Evolutionary conservation across 768 basidiomycete genomes (phyloP), one percentile per base, ranked within the genome.

Genomic region (Mycena albidolilacea): DNA sequence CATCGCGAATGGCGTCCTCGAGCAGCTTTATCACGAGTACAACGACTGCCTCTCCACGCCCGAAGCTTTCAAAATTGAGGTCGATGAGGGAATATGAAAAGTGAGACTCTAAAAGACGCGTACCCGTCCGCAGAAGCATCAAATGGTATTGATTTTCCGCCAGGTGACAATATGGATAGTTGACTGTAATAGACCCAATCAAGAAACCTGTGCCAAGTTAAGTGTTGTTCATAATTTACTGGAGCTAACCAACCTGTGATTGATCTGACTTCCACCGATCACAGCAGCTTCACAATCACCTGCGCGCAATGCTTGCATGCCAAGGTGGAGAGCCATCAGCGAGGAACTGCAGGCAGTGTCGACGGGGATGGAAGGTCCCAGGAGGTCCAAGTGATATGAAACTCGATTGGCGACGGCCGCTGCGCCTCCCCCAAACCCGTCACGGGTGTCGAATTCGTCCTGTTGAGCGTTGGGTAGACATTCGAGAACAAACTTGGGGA

Each of bases 341-440:
- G 81, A 83, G 21, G 87, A 88, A 44, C 86, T 88, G 74, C 89
- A 89, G 0, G 87, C 87, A 0, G 86, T 88, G 71, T 90, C 88
- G 0, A 85, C 75, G 7, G 87, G 85, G 41, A 89, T 70, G 5
- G 89, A 90, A 15, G 88, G 89, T 10, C 88, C 88, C 5, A 77
- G 57, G 17, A 84, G 72, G 68, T 85, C 83, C 14, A 86, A 77
- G 67, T 84, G 82, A 71, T 86, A 85, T 1, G 86, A 85, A 48
- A 87, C 78, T 37, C 80, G 78, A 76, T 86, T 87, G 23, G 86
- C 84, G 4, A 86, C 78, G 78, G 81, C 83, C 10, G 78, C 73
- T 11, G 84, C 82, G 44, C 76, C 72, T 23, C 60, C 60, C 30
- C 41, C 41, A 44, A 43, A 23, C 3, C 41, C 41, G 38, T 44